These are phyloP conservation scores for Mycena crocata DNA, from an alignment of 768 basidiomycete species.

Conservation along the genomic window DNA sequence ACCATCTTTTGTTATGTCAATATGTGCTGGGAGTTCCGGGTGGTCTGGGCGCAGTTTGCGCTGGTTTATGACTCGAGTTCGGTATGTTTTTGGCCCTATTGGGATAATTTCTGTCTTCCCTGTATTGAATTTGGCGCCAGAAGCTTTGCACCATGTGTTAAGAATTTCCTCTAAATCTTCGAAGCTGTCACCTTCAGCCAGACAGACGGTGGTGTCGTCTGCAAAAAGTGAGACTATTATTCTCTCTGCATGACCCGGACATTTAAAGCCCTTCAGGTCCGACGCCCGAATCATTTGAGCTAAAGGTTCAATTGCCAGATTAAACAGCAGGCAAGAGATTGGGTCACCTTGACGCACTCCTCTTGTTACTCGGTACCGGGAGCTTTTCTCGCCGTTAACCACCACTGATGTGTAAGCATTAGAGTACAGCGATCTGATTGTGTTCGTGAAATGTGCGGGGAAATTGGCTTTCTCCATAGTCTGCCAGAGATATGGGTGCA, in stretches of 20 bases:
- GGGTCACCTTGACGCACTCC: conserved; percentile 48
- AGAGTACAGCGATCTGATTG: conserved; percentile 35
- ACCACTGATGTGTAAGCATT: conserved; percentile 6
- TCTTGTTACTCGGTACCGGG: conserved; percentile 24
- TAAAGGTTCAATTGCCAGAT: conserved; percentile 55
- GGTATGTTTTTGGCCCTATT: background rate
- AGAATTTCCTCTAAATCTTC: conserved; percentile 42
- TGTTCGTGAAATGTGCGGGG: too few relatives aligned
- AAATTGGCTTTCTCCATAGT: conserved; percentile 7
- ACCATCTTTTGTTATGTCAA: conserved; percentile 30
- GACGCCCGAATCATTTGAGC: conserved; percentile 44
- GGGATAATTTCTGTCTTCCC: conserved; percentile 45
- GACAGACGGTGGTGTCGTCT: conserved; percentile 54
- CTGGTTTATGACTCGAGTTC: background rate
- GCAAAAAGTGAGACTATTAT: conserved; percentile 51
- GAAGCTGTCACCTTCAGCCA: conserved; percentile 44
- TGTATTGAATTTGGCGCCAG: conserved; percentile 48
- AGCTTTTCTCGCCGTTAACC: conserved; percentile 31
- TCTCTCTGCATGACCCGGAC: conserved; percentile 29
- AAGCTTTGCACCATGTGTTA: conserved; percentile 48
- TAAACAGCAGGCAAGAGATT: conserved; percentile 52
- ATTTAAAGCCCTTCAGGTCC: conserved; percentile 40
- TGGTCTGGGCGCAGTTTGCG: background rate
- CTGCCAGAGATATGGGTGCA: conserved; percentile 30
- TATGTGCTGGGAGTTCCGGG: background rate